Percentiles rank a stretch among this genome's conserved stretches.
Conservation (phyloP, 2,329 filamentous ascomycete species). For the Neonectria magnoliae region DNA sequence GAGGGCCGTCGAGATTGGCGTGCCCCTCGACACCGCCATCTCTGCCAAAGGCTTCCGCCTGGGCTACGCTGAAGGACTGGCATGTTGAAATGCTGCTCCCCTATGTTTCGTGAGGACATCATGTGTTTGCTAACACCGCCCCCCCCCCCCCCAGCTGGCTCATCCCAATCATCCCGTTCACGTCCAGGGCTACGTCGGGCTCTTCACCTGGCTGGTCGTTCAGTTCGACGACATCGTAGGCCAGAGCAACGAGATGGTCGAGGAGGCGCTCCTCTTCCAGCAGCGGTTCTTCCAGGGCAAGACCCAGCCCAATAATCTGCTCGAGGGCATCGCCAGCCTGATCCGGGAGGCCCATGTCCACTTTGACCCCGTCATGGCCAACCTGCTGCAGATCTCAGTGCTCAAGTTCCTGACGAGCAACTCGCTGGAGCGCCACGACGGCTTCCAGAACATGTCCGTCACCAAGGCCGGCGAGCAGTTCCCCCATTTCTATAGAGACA, state of each 20-base stretch:
- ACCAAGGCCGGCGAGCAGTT: conserved; percentile 10
- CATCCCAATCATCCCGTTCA: conserved; percentile 12
- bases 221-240: conserved; percentile 20
- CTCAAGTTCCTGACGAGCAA: conserved; percentile 20
- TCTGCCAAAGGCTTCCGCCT: conserved; percentile 12
- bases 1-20: conserved; percentile 13
- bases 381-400: conserved; percentile 18
- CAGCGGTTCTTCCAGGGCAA: conserved; percentile 15
- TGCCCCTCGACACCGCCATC: conserved; percentile 12
- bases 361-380: conserved; percentile 14
- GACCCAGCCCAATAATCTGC: conserved; percentile 12
- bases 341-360: conserved; percentile 11
- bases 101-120: no score
- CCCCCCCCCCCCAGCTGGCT: neutral
- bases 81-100: neutral
- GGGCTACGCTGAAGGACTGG: conserved; percentile 14
- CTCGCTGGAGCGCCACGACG: conserved; percentile 8
- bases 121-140: neutral
- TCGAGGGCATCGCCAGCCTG: conserved; percentile 13
- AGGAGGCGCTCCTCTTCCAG: conserved; percentile 16
- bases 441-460: conserved; percentile 14
- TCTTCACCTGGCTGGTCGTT: conserved; percentile 19
- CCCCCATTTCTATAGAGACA: conserved; percentile 14
- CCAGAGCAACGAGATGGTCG: conserved; percentile 15
- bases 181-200: conserved; percentile 15